These are phyloP conservation scores for Canavalia gladiata DNA, from an alignment of 306 rosid species.

Conservation along the genomic window DNA sequence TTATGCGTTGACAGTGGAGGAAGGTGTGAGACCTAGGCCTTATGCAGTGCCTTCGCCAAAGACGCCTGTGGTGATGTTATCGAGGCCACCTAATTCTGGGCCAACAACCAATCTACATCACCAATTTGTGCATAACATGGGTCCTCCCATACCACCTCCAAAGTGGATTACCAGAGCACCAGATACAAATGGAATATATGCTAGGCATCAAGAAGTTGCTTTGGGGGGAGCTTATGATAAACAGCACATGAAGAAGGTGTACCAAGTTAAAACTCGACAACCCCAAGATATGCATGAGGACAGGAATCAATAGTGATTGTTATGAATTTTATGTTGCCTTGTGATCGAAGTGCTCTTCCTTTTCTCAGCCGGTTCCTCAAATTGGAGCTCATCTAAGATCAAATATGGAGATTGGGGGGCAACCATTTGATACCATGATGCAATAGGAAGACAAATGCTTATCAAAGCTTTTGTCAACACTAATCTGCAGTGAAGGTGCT, in stretches of 20 bases:
- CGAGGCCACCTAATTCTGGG: conserved; percentile 58
- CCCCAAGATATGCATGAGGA: conserved; percentile 60
- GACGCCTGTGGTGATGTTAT: conserved; percentile 48
- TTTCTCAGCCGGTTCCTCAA: conserved; percentile 36
- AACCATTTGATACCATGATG: conserved; percentile 24
- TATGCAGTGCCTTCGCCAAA: conserved; percentile 48
- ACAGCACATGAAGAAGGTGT: conserved; percentile 69
- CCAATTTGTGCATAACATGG: conserved; percentile 57
- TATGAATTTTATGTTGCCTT: conserved; percentile 46
- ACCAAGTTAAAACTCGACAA: conserved; percentile 68
- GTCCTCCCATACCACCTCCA: conserved; percentile 87
- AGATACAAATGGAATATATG: conserved; percentile 57
- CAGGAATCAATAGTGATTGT: conserved; percentile 55
- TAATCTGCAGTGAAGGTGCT: conserved; percentile 41
- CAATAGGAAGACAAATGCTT: conserved; percentile 30
- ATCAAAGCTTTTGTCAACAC: conserved; percentile 15
- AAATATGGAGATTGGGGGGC: conserved; percentile 29
- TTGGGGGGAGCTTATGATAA: conserved; percentile 64
- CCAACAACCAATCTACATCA: conserved; percentile 54
- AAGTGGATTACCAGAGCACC: conserved; percentile 79
- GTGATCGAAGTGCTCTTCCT: conserved; percentile 41
- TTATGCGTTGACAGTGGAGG: conserved; percentile 59
- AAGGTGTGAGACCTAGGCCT: conserved; percentile 59
- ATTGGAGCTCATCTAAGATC: conserved; percentile 48
- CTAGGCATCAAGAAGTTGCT: conserved; percentile 66